Evolutionary conservation across 257 asterid genomes (phyloP), one percentile per base, ranked within the genome.

Genomic region (Ajuga chamaepitys): DNA sequence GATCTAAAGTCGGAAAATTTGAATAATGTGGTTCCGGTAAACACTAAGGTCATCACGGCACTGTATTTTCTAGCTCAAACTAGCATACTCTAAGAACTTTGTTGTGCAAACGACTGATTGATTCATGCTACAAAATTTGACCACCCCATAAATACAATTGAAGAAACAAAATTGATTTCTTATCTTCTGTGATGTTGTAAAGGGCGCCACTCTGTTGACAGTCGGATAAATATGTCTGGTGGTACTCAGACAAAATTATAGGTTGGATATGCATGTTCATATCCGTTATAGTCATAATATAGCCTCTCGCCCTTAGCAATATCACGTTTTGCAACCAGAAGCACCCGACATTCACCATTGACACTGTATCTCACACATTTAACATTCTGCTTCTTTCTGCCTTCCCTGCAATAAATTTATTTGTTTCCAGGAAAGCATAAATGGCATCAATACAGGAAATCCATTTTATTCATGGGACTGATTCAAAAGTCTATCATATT

Each of bases 261-360:
- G 46, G 97, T 90, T 13, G 97, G 97, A 58, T 90, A 90, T 70
- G 86, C 97, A 55, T 86, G 81, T 80, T 90, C 97, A 70, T 86
- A 83, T 25, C 97, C 97, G 38, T 90, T 90, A 28, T 90, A 90
- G 57, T 90, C 97, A 52, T 90, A 90, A 62, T 90, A 88, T 5
- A 90, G 85, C 74, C 97, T 86, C 81, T 90, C 97, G 30, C 97
- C 97, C 66, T 81, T 79, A 1, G 84, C 77, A 32, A 90, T 85
- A 62, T 90, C 97, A 16, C 95, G 95, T 7, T 77, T 78, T 11
- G 97, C 89, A 22, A 86, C 88, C 64, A 90, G 76, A 64, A 88
- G 85, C 70, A 82, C 96, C 11, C 75, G 77, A 45, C 93, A 82
- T 75, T 75, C 91, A 2, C 91, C 91, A 35, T 81, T 73, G 28